These are phyloP conservation scores for Brettanomyces custersianus DNA, from an alignment of 805 yeast genomes.

Conservation along the genomic window DNA sequence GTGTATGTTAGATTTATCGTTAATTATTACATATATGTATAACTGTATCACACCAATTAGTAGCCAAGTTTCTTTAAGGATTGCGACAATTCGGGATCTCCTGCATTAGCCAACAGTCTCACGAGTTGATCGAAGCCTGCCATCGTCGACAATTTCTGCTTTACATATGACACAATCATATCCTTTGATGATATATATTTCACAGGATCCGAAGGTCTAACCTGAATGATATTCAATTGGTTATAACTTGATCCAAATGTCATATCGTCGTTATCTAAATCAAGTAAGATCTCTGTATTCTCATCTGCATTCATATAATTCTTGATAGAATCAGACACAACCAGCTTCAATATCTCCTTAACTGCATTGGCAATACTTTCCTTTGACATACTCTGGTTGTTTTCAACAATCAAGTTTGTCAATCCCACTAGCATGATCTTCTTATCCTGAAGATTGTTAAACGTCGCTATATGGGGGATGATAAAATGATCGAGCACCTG, in stretches of 20 bases:
- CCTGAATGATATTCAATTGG: slow-evolving; percentile 53
- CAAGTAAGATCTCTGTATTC: slow-evolving; percentile 43
- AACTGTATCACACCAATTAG: too few relatives aligned
- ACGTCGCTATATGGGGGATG: slow-evolving; percentile 37
- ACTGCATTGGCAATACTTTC: slow-evolving; percentile 34
- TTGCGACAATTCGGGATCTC: neutral
- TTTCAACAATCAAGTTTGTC: slow-evolving; percentile 32
- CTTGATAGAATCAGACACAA: slow-evolving; percentile 26
- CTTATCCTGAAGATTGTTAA: slow-evolving; percentile 33
- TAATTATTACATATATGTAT: too few relatives aligned
- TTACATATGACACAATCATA: slow-evolving; percentile 27
- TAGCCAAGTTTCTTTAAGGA: slow-evolving; percentile 1
- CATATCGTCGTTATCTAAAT: slow-evolving; percentile 45
- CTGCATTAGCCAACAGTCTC: neutral
- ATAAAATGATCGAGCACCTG: slow-evolving; percentile 42
- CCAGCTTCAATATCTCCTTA: slow-evolving; percentile 30
- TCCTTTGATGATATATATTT: slow-evolving; percentile 32
- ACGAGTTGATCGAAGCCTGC: neutral
- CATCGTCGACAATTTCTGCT: slow-evolving; percentile 9
- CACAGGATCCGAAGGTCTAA: slow-evolving; percentile 63
- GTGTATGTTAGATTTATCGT: too few relatives aligned
- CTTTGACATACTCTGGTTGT: slow-evolving; percentile 30
- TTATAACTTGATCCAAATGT: slow-evolving; percentile 86
- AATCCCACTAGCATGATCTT: slow-evolving; percentile 42
- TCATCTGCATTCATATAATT: slow-evolving; percentile 27